phyloP scores from a whole-genome alignment of 805 yeast genomes.

The Tetrapisispora nanseiensis region DNA sequence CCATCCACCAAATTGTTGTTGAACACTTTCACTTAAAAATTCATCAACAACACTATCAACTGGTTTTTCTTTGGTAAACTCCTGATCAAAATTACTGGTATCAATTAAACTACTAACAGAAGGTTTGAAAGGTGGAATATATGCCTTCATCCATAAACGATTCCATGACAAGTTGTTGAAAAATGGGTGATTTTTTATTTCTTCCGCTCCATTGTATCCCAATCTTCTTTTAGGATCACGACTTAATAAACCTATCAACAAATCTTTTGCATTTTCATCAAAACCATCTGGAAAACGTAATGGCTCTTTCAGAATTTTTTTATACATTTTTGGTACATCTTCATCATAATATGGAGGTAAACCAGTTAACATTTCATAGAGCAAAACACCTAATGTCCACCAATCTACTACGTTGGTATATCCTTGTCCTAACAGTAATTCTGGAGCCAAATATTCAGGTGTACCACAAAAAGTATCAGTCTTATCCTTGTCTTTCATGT shows the following conservation, averaged over 20 bases:
- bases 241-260: slow-evolving; percentile 62
- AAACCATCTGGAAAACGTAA: slow-evolving; percentile 80
- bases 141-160: slow-evolving; percentile 71
- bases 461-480: slow-evolving; percentile 95
- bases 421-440: slow-evolving; percentile 80
- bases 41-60: slow-evolving; percentile 93
- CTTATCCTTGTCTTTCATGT: slow-evolving; percentile 84
- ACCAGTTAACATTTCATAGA: slow-evolving; percentile 95
- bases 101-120: slow-evolving; percentile 77
- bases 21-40: slow-evolving; percentile 86
- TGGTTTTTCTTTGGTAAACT: slow-evolving; percentile 87
- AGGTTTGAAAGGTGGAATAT: slow-evolving; percentile 93
- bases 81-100: slow-evolving; percentile 87
- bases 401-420: slow-evolving; percentile 94
- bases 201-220: slow-evolving; percentile 71
- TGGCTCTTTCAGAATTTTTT: slow-evolving; percentile 84
- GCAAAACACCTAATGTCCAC: slow-evolving; percentile 94
- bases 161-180: slow-evolving; percentile 87
- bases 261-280: slow-evolving; percentile 76
- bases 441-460: slow-evolving; percentile 96
- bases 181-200: slow-evolving; percentile 75
- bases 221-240: slow-evolving; percentile 79
- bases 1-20: slow-evolving; percentile 98
- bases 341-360: slow-evolving; percentile 96
- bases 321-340: slow-evolving; percentile 86